A percentile compares a stretch with the other conserved stretches of the same genome.
These are phyloP conservation scores for Fonsecaea multimorphosa DNA, from an alignment of 2,329 filamentous ascomycete genomes.

Conservation along the genomic window DNA sequence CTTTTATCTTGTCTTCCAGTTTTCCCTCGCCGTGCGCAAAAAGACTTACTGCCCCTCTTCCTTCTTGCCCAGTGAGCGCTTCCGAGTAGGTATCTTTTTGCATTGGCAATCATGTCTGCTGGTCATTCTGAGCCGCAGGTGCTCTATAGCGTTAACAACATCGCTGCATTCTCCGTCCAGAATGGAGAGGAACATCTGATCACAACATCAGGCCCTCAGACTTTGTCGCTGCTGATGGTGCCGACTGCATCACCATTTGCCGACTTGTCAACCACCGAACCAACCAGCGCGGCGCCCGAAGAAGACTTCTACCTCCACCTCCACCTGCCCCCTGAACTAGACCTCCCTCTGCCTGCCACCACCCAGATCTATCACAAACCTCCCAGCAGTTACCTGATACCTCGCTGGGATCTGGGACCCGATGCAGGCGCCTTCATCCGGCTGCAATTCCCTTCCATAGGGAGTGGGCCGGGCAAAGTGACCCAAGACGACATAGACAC, in stretches of 20 bases:
- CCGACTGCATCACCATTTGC: constrained; percentile 78
- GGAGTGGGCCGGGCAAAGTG: constrained; percentile 67
- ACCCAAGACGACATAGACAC: constrained; percentile 93
- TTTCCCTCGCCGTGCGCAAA: neutral
- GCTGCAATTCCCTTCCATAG: constrained; percentile 83
- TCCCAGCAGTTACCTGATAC: constrained; percentile 89
- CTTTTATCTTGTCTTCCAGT: neutral
- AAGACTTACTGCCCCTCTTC: neutral
- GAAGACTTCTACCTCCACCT: constrained; percentile 98
- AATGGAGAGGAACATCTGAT: constrained; percentile 83
- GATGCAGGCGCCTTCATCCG: constrained; percentile 89
- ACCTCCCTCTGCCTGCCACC: constrained; percentile 89
- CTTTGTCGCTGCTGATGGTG: constrained; percentile 92
- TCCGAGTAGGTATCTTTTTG: neutral
- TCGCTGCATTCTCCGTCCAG: constrained; percentile 88
- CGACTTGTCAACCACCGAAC: constrained; percentile 61
- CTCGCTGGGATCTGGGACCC: constrained; percentile 89
- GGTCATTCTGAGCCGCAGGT: constrained; percentile 62
- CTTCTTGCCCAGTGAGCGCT: neutral
- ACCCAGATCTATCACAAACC: constrained; percentile 98
- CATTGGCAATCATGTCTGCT: constrained; percentile 44
- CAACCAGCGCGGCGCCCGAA: constrained; percentile 64
- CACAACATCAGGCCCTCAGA: constrained; percentile 85
- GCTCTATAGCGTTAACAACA: constrained; percentile 71
- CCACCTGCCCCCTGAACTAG: constrained; percentile 90